Evolutionary conservation across 1,139 yeast species (phyloP).

Genomic region (Geotrichum europaeum): DNA sequence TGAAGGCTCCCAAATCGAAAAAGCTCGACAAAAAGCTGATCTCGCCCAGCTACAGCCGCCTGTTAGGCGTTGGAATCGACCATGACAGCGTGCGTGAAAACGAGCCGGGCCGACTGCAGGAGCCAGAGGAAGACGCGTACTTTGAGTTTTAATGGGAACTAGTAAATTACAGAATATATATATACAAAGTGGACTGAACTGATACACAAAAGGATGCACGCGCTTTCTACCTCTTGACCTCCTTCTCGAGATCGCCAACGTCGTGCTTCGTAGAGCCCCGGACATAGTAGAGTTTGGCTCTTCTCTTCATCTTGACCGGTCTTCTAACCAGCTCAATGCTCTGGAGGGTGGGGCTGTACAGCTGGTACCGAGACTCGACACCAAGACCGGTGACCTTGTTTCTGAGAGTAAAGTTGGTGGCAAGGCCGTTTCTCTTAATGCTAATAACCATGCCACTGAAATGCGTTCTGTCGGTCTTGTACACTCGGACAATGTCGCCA

Average conservation of each 20-base stretch:
- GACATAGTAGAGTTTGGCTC: conserved; percentile 83
- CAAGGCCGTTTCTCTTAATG: conserved; percentile 62
- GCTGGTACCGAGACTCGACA: conserved; percentile 71
- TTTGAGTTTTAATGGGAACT: conserved; percentile 7
- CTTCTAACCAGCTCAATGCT: conserved; percentile 69
- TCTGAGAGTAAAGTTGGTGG: conserved; percentile 68
- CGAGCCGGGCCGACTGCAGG: conserved; percentile 10
- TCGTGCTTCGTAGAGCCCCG: conserved; percentile 71
- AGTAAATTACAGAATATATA: not conserved
- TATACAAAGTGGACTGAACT: conserved; percentile 1
- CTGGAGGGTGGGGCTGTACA: conserved; percentile 70
- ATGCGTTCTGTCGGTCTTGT: conserved; percentile 61
- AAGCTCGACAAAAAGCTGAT: conserved; percentile 33
- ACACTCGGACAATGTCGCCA: conserved; percentile 77
- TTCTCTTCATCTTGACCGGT: conserved; percentile 60
- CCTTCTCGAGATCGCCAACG: conserved; percentile 66
- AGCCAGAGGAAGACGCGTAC: conserved; percentile 11
- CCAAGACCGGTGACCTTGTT: conserved; percentile 73
- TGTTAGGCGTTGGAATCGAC: not conserved
- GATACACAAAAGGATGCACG: not conserved
- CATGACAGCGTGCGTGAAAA: not conserved
- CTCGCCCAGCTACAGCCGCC: conserved; percentile 23
- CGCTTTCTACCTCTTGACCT: not conserved
- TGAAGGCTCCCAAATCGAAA: conserved; percentile 11
- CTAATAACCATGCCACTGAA: conserved; percentile 75